A percentile compares a stretch with the other conserved stretches of the same genome.
Evolutionary conservation across 2,329 filamentous ascomycete species (phyloP).

Genomic region (Fusarium sp.): DNA sequence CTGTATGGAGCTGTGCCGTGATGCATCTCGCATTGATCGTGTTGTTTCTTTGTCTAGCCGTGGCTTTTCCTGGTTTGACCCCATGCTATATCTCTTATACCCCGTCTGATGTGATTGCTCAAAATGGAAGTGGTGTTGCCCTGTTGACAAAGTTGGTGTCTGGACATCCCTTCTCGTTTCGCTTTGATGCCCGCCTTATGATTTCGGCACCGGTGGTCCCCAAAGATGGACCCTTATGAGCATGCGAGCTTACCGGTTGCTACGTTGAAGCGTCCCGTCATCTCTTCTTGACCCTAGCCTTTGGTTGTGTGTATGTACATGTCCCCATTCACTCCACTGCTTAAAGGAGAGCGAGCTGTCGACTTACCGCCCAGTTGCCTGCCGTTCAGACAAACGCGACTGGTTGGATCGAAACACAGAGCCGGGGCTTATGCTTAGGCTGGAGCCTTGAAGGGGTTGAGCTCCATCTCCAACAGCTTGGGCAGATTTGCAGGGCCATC

Average conservation of each 20-base stretch:
- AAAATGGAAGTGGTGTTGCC: constrained; percentile 25
- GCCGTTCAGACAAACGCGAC: constrained; percentile 6
- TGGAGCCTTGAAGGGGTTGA: constrained; percentile 9
- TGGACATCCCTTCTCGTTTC: constrained; percentile 14
- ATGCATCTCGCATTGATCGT: constrained; percentile 30
- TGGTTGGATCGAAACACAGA: constrained; percentile 23
- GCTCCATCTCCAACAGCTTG: constrained; percentile 26
- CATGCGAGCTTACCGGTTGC: constrained; percentile 32
- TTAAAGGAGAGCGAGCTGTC: neutral
- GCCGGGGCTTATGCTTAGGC: neutral
- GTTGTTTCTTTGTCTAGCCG: constrained; percentile 27
- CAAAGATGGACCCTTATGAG: constrained; percentile 21
- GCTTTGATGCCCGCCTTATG: constrained; percentile 24
- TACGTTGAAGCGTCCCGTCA: constrained; percentile 24
- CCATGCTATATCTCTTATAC: constrained; percentile 8
- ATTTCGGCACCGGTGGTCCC: constrained; percentile 8
- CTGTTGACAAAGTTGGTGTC: constrained; percentile 27
- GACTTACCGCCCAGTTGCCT: constrained; percentile 17
- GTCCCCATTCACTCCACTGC: neutral
- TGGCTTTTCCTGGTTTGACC: constrained; percentile 27
- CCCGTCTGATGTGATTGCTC: constrained; percentile 23
- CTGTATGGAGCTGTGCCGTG: constrained; percentile 29
- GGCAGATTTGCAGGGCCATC: constrained; percentile 39
- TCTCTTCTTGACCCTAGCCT: neutral
- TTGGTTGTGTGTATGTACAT: neutral